Percentiles rank a stretch among this genome's conserved stretches.
Conservation (phyloP, 768 basidiomycete species). For the Phaffia australis region DNA sequence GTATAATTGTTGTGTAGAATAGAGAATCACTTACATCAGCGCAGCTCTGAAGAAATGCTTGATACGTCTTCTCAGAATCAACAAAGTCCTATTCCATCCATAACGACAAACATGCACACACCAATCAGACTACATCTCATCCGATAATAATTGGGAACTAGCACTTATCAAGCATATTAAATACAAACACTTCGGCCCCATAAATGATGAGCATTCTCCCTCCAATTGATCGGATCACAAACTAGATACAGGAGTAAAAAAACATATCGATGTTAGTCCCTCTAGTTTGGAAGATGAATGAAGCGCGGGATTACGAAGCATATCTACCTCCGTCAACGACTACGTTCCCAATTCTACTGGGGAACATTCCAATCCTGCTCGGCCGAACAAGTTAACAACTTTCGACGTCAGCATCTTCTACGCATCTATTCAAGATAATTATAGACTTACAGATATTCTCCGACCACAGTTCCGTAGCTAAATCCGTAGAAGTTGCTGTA, state of each 20-base stretch:
- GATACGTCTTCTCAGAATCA: constrained; percentile 15
- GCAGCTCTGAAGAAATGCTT: constrained; percentile 13
- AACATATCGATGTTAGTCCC: too few relatives aligned
- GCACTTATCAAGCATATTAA: neutral
- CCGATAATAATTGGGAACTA: neutral
- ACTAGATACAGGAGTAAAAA: neutral
- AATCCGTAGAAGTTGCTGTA: constrained; percentile 17
- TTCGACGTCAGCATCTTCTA: neutral
- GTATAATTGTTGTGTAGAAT: too few relatives aligned
- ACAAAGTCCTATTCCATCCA: constrained; percentile 6
- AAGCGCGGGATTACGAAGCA: neutral
- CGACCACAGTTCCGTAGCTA: constrained; percentile 19
- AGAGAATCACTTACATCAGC: neutral
- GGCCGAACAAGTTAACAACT: too few relatives aligned
- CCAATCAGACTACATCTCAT: neutral
- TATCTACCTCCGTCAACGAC: constrained; percentile 11
- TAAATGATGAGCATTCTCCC: constrained; percentile 12
- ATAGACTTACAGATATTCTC: constrained; percentile 6
- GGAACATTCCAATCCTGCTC: constrained; percentile 11
- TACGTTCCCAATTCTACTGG: constrained; percentile 11
- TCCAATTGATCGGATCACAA: constrained; percentile 21
- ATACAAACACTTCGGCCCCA: constrained; percentile 16
- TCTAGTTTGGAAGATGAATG: too few relatives aligned
- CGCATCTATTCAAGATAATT: neutral
- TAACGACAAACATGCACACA: too few relatives aligned